These are phyloP conservation scores for Exophiala sp. DNA, from an alignment of 2,329 filamentous ascomycete genomes.

Conservation along the genomic window DNA sequence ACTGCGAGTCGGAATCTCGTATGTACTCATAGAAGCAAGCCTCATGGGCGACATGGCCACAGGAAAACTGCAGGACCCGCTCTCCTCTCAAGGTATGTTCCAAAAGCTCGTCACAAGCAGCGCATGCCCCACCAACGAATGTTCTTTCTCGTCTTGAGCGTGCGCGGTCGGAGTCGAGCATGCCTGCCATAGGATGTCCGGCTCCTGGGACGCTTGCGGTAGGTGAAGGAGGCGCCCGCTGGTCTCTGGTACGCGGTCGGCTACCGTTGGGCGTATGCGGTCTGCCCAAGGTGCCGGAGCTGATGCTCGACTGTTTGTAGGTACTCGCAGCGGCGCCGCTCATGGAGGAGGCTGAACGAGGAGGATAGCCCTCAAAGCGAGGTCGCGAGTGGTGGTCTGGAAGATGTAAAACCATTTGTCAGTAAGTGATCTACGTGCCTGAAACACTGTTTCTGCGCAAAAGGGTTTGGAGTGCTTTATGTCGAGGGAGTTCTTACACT, in stretches of 20 bases:
- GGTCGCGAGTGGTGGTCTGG: slow-evolving; percentile 23
- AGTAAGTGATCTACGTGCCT: slow-evolving; percentile 8
- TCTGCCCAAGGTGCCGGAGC: slow-evolving; percentile 21
- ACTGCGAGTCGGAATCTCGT: slow-evolving; percentile 87
- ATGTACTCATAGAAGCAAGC: slow-evolving; percentile 99
- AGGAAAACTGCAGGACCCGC: slow-evolving; percentile 91
- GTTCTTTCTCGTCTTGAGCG: slow-evolving; percentile 84
- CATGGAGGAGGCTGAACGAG: slow-evolving; percentile 18
- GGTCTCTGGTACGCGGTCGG: slow-evolving; percentile 20
- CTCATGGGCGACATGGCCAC: slow-evolving; percentile 94
- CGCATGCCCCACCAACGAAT: slow-evolving; percentile 91
- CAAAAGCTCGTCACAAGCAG: slow-evolving; percentile 92
- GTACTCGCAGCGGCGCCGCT: slow-evolving; percentile 9
- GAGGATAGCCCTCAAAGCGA: slow-evolving; percentile 20
- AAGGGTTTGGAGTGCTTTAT: slow-evolving; percentile 2
- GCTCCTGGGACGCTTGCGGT: slow-evolving; percentile 23
- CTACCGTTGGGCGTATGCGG: slow-evolving; percentile 19
- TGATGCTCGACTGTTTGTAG: slow-evolving; percentile 26
- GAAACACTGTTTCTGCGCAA: slow-evolving; percentile 1
- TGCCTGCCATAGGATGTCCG: slow-evolving; percentile 52
- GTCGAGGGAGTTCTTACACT: slow-evolving; percentile 20
- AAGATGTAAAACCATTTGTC: slow-evolving; percentile 23
- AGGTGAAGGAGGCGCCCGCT: slow-evolving; percentile 19
- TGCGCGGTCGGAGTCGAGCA: slow-evolving; percentile 71
- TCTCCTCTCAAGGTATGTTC: slow-evolving; percentile 94